These are phyloP conservation scores for Rubia peregrina DNA, from an alignment of 305 asterid genomes.

Conservation along the genomic window DNA sequence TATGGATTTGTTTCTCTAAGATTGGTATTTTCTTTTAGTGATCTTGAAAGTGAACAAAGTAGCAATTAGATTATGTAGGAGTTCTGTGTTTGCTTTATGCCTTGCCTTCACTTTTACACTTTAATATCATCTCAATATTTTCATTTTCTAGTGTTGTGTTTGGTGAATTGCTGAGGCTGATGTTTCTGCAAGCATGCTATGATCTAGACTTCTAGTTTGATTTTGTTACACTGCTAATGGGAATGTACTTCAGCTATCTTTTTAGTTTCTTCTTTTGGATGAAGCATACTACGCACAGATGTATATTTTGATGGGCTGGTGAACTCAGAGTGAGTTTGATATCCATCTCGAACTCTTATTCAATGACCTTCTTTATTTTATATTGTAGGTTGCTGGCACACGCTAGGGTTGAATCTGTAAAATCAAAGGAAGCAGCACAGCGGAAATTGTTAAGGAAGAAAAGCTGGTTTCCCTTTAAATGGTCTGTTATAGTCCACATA, in stretches of 20 bases:
- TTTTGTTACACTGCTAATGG: neutral
- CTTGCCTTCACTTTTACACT: neutral
- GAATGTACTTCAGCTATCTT: neutral
- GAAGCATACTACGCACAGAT: neutral
- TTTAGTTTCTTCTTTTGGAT: neutral
- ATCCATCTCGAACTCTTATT: neutral
- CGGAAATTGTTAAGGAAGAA: constrained; percentile 62
- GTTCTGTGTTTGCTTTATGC: neutral
- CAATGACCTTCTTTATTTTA: neutral
- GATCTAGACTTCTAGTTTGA: neutral
- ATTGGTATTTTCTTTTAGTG: neutral
- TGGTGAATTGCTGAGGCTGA: neutral
- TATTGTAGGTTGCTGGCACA: constrained; percentile 91
- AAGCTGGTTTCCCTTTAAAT: constrained; percentile 83
- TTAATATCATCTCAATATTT: neutral
- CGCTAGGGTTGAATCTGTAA: constrained; percentile 89
- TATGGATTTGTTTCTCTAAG: neutral
- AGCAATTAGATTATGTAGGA: neutral
- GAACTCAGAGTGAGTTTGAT: neutral
- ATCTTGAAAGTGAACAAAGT: neutral
- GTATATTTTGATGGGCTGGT: neutral
- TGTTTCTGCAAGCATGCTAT: neutral
- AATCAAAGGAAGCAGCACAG: constrained; percentile 95
- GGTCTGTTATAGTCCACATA: constrained; percentile 45
- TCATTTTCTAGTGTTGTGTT: neutral